Base-by-base conservation (phyloP, 805 yeast genomes). In the Wickerhamomyces subpelliculosus region DNA sequence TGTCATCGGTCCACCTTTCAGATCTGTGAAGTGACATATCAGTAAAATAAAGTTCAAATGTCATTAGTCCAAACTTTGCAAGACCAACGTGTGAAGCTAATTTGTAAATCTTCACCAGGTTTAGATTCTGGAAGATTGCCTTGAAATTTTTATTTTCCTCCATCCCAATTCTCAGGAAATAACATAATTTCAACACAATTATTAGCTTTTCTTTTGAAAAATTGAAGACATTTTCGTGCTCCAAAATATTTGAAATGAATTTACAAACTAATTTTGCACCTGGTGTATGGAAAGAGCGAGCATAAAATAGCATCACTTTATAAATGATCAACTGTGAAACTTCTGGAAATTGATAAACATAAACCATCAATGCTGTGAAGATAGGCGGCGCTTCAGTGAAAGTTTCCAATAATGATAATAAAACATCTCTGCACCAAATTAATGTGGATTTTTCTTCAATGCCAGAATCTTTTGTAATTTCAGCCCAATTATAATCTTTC, bases 11-110 rank as follows among this genome's bases (percentile, higher is more conserved):
- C 40, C 14, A 17, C n/a, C n/a, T n/a, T n/a, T 27, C 33, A 11
- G n/a, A 16, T 32, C 8, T 16, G 16, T 29, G n/a, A 25, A 21
- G 43, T 44, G 7, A 13, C 5, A 26, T 30, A 5, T 35, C 34
- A 9, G 40, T 40, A 42, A 53, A 47, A 20, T 49, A 32, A 32
- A 61, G 64, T 38, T 70, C 75, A 36, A 60, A 55, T 1, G 67
- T 26, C 44, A 62, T 42, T 18, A 60, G 46, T 1, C 70, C 65
- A 27, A 66, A 49, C 14, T 54, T 50, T 12, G 42, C 36, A 35
- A 55, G 42, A 1, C 51, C 57, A 17, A 51, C 41, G 2, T 27
- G 18, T 4, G 44, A 26, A 0, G 69, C 60, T 1, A 51, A 34
- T 8, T 37, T 24, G 18, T 53, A 46, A 30, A 53, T 38, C 2